These are phyloP conservation scores for Botryosphaeria agaves DNA, from an alignment of 2,329 filamentous ascomycete species.

Conservation along the genomic window DNA sequence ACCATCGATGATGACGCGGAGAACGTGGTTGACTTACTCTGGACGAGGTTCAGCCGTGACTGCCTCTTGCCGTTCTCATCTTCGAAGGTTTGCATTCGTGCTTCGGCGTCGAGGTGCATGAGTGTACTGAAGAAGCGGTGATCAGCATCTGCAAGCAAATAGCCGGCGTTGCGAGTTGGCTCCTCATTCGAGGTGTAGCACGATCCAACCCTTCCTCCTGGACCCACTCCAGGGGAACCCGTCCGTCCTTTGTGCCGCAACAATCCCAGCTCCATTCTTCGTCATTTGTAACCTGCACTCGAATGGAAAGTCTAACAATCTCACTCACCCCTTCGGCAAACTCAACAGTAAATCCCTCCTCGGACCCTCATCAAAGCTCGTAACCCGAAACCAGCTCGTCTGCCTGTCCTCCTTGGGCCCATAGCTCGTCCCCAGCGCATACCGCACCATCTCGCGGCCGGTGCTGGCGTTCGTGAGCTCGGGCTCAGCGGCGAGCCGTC, in stretches of 20 bases:
- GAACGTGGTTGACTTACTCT: conserved; percentile 43
- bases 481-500: conserved; percentile 64
- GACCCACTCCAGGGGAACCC: neutral
- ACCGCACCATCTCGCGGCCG: conserved; percentile 60
- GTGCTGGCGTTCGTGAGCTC: conserved; percentile 54
- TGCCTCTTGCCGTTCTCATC: conserved; percentile 53
- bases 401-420: conserved; percentile 53
- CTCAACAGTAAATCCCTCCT: conserved; percentile 54
- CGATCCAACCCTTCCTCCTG: conserved; percentile 1
- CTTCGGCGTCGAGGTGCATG: conserved; percentile 73
- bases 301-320: too few relatives aligned
- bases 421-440: conserved; percentile 52
- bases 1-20: neutral
- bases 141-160: too few relatives aligned
- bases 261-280: too few relatives aligned
- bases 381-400: conserved; percentile 74
- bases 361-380: conserved; percentile 49
- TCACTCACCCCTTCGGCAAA: conserved; percentile 67
- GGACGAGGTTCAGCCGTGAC: conserved; percentile 50
- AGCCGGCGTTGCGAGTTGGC: too few relatives aligned
- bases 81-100: conserved; percentile 47
- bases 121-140: conserved; percentile 39
- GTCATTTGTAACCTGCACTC: too few relatives aligned
- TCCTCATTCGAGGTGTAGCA: too few relatives aligned
- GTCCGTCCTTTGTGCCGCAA: too few relatives aligned